A percentile compares a stretch with the other conserved stretches of the same genome.
Evolutionary conservation across 768 basidiomycete species (phyloP).

Genomic region (Panaeolus papilionaceus): DNA sequence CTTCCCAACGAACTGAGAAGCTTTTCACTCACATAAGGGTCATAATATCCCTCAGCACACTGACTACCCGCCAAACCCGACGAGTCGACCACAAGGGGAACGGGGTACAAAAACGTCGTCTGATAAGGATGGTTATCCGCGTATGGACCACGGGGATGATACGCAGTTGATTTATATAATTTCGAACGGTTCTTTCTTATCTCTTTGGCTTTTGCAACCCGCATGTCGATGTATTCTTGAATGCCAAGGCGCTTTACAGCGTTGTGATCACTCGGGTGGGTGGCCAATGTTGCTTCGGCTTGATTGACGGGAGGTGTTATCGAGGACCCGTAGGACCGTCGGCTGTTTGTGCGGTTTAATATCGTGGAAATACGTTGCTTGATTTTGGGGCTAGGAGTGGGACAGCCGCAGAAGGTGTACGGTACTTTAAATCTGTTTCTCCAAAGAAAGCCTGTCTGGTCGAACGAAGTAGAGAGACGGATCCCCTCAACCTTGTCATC

Average conservation of each 20-base stretch:
- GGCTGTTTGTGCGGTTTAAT: conserved; percentile 21
- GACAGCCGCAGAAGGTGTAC: conserved; percentile 69
- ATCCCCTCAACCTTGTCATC: conserved; percentile 37
- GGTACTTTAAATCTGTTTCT: conserved; percentile 42
- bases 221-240: no score
- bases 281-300: conserved; percentile 37
- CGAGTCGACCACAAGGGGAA: no score
- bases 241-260: conserved; percentile 31
- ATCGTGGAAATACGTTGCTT: conserved; percentile 47
- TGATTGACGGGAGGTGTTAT: conserved; percentile 41
- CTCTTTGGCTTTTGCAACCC: no score
- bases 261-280: conserved; percentile 64
- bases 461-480: conserved; percentile 32
- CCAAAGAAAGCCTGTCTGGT: conserved; percentile 35
- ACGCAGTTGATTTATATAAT: no score
- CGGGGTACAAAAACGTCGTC: no score
- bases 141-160: no score
- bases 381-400: conserved; percentile 50
- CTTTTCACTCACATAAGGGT: no score
- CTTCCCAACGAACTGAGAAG: no score
- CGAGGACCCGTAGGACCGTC: conserved; percentile 36
- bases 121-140: no score
- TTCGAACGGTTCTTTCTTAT: no score
- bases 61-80: no score
- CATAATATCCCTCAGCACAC: no score